These are phyloP conservation scores for Daldinia bambusicola DNA, from an alignment of 495 filamentous ascomycete genomes.

Conservation along the genomic window DNA sequence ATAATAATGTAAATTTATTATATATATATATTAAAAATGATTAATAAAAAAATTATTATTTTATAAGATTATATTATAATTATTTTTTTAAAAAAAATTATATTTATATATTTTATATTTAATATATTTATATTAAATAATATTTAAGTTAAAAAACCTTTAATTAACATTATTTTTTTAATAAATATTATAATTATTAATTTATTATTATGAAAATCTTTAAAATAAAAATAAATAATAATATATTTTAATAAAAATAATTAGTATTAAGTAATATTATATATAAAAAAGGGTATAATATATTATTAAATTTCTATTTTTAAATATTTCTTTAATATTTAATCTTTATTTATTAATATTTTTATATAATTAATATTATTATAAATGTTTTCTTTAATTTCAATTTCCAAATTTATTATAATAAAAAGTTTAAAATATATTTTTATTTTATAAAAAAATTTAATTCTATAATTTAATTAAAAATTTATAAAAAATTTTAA, in stretches of 20 bases:
- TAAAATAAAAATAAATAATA: constrained; percentile 13
- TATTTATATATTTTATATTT: constrained; percentile 15
- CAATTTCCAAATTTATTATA: not conserved
- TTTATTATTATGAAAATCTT: constrained; percentile 8
- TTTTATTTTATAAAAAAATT: constrained; percentile 10
- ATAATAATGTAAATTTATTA: too few relatives aligned
- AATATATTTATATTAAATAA: constrained; percentile 1
- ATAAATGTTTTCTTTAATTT: constrained; percentile 1
- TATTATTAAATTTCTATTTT: not conserved
- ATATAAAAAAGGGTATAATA: not conserved
- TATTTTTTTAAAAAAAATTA: not conserved
- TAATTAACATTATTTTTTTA: constrained; percentile 2
- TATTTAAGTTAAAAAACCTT: constrained; percentile 8
- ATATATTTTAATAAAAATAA: constrained; percentile 2
- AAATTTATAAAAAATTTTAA: not conserved
- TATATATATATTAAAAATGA: too few relatives aligned
- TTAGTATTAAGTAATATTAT: not conserved
- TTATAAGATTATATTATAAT: constrained; percentile 8
- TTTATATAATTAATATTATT: constrained; percentile 1
- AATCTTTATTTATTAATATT: not conserved
- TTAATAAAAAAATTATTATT: too few relatives aligned
- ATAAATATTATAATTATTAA: constrained; percentile 2
- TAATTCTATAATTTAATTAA: not conserved
- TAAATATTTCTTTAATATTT: constrained; percentile 2
- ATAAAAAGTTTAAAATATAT: constrained; percentile 1